Percentiles rank a stretch among this genome's conserved stretches.
Evolutionary conservation across 2,329 filamentous ascomycete species (phyloP).

Genomic region (Stachybotrys elegans): DNA sequence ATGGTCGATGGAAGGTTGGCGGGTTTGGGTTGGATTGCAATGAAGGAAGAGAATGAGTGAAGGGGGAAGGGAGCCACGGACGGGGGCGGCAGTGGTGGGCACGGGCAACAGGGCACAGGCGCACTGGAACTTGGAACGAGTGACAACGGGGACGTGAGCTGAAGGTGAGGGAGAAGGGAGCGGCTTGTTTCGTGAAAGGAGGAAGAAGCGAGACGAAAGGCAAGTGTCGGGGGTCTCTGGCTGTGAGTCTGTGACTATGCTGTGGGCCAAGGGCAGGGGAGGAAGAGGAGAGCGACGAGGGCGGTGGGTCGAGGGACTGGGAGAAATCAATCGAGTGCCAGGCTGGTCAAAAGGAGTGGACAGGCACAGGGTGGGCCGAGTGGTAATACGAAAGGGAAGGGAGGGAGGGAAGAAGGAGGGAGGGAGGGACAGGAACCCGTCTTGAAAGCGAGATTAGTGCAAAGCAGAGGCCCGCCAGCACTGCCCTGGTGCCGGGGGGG

Average conservation of each 20-base stretch:
- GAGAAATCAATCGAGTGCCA: neutral
- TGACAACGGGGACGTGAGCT: neutral
- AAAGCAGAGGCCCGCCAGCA: conserved; percentile 7
- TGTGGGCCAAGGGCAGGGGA: conserved; percentile 34
- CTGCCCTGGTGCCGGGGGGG: no score
- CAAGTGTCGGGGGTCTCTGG: conserved; percentile 16
- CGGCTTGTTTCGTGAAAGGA: conserved; percentile 2
- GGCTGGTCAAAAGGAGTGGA: neutral
- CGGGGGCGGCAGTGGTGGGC: no score
- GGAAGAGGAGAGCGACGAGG: conserved; percentile 17
- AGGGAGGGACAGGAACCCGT: conserved; percentile 11
- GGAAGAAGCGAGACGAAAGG: conserved; percentile 2
- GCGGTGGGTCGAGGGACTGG: no score
- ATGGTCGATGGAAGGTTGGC: neutral
- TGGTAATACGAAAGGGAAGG: no score
- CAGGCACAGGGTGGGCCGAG: no score
- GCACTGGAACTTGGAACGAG: neutral
- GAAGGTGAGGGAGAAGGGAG: neutral
- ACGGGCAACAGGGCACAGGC: no score
- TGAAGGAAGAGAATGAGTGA: neutral
- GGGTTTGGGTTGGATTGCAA: neutral
- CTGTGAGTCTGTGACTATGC: conserved; percentile 29
- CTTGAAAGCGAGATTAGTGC: conserved; percentile 3
- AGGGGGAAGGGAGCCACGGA: neutral
- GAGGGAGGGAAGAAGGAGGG: conserved; percentile 14